phyloP scores from a whole-genome alignment of 2,329 filamentous ascomycete genomes.

The Graphilbum ipis-grandicollis region DNA sequence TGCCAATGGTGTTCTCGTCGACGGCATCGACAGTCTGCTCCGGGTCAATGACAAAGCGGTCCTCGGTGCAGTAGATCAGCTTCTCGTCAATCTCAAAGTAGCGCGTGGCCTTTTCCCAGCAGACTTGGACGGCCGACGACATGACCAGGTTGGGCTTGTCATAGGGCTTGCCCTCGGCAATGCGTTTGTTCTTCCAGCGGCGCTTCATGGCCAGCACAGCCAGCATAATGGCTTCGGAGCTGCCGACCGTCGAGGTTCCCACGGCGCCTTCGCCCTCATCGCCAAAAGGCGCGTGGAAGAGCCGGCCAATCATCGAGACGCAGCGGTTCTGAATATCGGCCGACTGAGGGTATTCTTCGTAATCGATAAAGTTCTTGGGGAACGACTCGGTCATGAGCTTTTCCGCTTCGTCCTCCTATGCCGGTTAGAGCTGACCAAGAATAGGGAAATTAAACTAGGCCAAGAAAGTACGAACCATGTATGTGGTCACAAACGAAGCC shows the following conservation, averaged over 20 bases:
- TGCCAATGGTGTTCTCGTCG: constrained; percentile 68
- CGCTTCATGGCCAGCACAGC: constrained; percentile 85
- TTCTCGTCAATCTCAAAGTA: constrained; percentile 93
- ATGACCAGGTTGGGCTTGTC: constrained; percentile 85
- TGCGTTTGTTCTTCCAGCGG: constrained; percentile 75
- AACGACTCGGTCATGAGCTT: constrained; percentile 89
- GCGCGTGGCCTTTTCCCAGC: constrained; percentile 83
- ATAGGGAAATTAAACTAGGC: neutral
- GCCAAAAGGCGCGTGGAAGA: constrained; percentile 62
- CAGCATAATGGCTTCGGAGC: constrained; percentile 77
- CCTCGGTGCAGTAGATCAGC: constrained; percentile 46
- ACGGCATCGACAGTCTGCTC: constrained; percentile 40
- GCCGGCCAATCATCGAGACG: constrained; percentile 73
- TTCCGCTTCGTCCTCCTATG: constrained; percentile 78
- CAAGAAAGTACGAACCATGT: constrained; percentile 48
- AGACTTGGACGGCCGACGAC: constrained; percentile 91
- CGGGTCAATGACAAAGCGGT: constrained; percentile 45
- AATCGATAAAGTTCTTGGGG: constrained; percentile 89
- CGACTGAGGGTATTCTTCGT: constrained; percentile 67
- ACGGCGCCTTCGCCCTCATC: constrained; percentile 45
- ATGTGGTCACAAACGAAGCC: constrained; percentile 87
- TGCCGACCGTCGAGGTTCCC: constrained; percentile 78
- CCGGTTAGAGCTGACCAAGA: neutral
- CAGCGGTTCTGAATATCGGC: constrained; percentile 85
- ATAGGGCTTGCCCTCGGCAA: constrained; percentile 63